Evolutionary conservation across 1,284 basidiomycete species (phyloP), one percentile per base, ranked within the genome.

Genomic region (Pseudozyma thailandica): DNA sequence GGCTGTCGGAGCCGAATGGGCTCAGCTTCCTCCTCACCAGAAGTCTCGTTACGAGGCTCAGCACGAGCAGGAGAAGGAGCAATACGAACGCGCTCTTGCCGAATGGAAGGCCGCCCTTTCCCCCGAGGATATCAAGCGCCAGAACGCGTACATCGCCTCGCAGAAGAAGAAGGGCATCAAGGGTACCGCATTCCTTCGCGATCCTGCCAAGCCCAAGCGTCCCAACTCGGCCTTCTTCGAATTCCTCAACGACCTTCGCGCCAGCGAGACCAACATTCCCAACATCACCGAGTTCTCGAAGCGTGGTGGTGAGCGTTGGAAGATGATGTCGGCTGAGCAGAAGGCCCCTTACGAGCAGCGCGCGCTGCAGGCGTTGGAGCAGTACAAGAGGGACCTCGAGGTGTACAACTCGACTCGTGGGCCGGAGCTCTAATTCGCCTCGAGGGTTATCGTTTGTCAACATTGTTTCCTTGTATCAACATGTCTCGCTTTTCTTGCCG

Each of bases 111-210:
- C 69, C 9, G 45, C 49, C 28, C 63, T 81, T 18, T 74, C 78
- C 6, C 62, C 80, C 25, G 77, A 79, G 9, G 80, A 80, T 52
- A 77, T 81, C 51, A 59, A 69, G 61, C 71, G 78, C 16, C 77
- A 81, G 62, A 80, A 81, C 55, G 68, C 64, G 21, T 81, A 75
- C 56, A 63, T 76, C 30, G 45, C 54, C 23, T 51, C 63, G 42
- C 78, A 78, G 62, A 66, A 74, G 43, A 78, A 77, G 57, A 54
- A 55, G 46, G 77, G 78, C 46, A 69, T 72, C 71, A 64, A 65
- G 57, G 51, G 63, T 27, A 55, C 49, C 39, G 75, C 66, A 20
- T 68, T 75, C 61, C 65, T 79, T 15, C 57, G 59, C 44, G 78
- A 75, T 54, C 75, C 77, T 9, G 52, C 60, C 50, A 70, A 74